Evolutionary conservation across 208 protist genomes (phyloP), one percentile per base, ranked within the genome.

Genomic region (Lotmaria passim): DNA sequence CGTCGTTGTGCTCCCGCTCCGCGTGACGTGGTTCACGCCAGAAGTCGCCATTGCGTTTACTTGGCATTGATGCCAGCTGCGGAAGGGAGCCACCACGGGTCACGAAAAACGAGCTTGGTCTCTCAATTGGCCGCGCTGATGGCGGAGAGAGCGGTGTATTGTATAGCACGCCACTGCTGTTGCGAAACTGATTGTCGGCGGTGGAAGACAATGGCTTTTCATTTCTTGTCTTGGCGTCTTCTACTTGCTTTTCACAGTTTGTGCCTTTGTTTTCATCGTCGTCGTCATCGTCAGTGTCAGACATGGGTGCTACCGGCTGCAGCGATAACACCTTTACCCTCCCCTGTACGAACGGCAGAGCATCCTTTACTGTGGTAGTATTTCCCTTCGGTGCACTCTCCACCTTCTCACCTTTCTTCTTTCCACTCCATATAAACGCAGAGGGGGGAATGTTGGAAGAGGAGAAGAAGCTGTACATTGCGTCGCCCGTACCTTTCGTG

Each of bases 401-500:
- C 24, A 4, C 36, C 11, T 23, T 36, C 3, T 14, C 34, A 4
- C 10, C 30, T 15, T 31, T 19, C 15, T 60, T 23, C 10, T 47
- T 17, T 3, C 41, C n/a, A 17, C 11, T 46, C 7, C 41, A 3
- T 4, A 3, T 21, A 28, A 47, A 31, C 21, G 38, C 38, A 10
- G 33, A 23, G 0, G 34, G 36, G 5, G 33, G 12, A 23, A 23
- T 31, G 21, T 12, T 15, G 7, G n/a, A 21, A 4, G 55, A 36
- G 10, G 55, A 43, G 36, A 60, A 43, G 36, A 33, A 47, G 55
- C 55, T 60, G 55, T 46, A 44, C 38, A 6, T 33, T 19, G 33
- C 36, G 10, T 12, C 39, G 52, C 28, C 28, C 3, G 2, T 7
- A 21, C 52, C 52, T 15, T 3, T 31, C 7, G 31, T 7, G 3